These are phyloP conservation scores for Penicillium sp. DNA, from an alignment of 2,329 filamentous ascomycete species.

Conservation along the genomic window DNA sequence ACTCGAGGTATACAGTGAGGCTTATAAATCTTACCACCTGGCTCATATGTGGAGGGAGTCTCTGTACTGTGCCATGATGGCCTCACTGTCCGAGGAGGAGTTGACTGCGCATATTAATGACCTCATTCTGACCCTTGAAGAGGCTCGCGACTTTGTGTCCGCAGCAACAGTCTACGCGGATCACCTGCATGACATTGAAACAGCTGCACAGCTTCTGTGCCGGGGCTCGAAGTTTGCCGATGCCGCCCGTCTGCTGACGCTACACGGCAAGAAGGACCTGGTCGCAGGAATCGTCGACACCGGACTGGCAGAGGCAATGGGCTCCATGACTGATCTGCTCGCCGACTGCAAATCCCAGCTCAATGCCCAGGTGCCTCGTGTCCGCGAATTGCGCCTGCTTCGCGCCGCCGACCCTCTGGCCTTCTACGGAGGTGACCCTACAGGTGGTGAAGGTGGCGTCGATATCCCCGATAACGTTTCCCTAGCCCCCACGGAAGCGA, in stretches of 20 bases:
- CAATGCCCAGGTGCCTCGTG: constrained; percentile 78
- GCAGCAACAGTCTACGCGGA: constrained; percentile 81
- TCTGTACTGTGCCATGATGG: constrained; percentile 73
- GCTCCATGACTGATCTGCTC: constrained; percentile 82
- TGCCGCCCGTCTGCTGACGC: constrained; percentile 74
- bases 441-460: constrained; percentile 52
- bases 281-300: constrained; percentile 71
- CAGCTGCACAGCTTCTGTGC: constrained; percentile 76
- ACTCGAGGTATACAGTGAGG: constrained; percentile 69
- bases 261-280: constrained; percentile 61
- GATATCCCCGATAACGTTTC: constrained; percentile 92
- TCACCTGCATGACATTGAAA: constrained; percentile 71
- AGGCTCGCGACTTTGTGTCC: constrained; percentile 74
- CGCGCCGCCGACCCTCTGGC: constrained; percentile 82
- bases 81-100: constrained; percentile 61
- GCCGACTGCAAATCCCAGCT: constrained; percentile 90
- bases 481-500: constrained; percentile 79
- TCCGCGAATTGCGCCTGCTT: constrained; percentile 76
- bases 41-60: constrained; percentile 91
- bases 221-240: constrained; percentile 85
- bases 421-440: constrained; percentile 79
- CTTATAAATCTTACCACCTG: constrained; percentile 79
- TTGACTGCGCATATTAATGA: constrained; percentile 68
- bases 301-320: constrained; percentile 77
- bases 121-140: constrained; percentile 78